Conservation (phyloP, 805 yeast genomes). For the Maudiozyma barnettii region DNA sequence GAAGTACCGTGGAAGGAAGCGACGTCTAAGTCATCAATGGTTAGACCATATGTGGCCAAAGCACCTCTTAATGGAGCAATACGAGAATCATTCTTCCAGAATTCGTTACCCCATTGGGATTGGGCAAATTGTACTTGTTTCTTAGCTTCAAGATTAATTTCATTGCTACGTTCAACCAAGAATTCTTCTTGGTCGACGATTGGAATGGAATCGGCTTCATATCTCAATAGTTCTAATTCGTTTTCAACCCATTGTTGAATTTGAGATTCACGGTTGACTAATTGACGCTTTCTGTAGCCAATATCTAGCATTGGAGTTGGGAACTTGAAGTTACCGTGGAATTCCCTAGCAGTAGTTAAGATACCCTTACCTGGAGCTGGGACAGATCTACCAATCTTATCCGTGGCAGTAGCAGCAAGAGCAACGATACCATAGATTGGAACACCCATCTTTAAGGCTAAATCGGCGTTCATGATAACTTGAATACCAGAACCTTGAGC, state of each 20-base stretch:
- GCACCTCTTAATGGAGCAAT: conserved; percentile 97
- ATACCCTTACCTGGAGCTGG: conserved; percentile 99
- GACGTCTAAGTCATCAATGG: conserved; percentile 90
- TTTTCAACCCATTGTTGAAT: conserved; percentile 75
- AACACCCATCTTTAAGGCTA: conserved; percentile 97
- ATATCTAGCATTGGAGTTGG: conserved; percentile 76
- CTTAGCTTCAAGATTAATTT: conserved; percentile 72
- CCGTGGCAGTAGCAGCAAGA: conserved; percentile 92
- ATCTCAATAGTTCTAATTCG: conserved; percentile 61
- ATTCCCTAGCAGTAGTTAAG: conserved; percentile 94
- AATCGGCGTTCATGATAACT: conserved; percentile 87
- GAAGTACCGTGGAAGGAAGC: conserved; percentile 99
- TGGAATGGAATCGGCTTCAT: conserved; percentile 53
- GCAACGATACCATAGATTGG: conserved; percentile 96
- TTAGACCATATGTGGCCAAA: conserved; percentile 83
- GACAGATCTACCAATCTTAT: conserved; percentile 96
- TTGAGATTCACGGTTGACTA: conserved; percentile 67
- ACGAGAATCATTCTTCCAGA: conserved; percentile 83
- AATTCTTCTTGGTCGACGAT: conserved; percentile 46
- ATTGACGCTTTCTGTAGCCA: conserved; percentile 88
- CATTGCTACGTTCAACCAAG: conserved; percentile 77
- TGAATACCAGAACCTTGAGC: conserved; percentile 99
- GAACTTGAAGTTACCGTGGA: conserved; percentile 69
- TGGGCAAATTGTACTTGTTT: conserved; percentile 83
- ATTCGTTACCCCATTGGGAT: conserved; percentile 91